Evolutionary conservation across 1,139 yeast species (phyloP), one percentile per base, ranked within the genome.

Genomic region (Diutina siamensis): DNA sequence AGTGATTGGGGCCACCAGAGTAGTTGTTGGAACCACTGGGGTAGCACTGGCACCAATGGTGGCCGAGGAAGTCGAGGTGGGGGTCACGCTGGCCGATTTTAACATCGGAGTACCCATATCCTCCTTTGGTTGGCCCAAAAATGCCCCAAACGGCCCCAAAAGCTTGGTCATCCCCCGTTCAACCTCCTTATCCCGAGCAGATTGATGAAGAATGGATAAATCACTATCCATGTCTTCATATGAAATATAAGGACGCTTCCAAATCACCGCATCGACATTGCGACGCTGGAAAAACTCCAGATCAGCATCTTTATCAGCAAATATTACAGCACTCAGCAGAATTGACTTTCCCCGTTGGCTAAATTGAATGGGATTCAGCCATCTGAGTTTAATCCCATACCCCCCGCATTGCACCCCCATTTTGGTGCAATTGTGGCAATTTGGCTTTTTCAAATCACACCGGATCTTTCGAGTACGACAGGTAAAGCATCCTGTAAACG

Each of bases 131-230:
- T 12, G 7, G 7, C 36, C 28, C 27, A 19, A 19, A 55, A 88
- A 86, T 1, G 85, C 94, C 1, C 95, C 95, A 65, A 87, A 88
- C 10, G 94, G 94, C 0, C 95, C 95, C 46, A 75, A 62, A 13
- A 76, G 58, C 62, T 76, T 72, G 0, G 94, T 81, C 48, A 13
- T 8, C 15, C 15, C 33, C 31, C 18, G 35, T 40, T n/a, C 28
- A 25, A 25, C 9, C 15, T 34, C 41, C 18, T 21, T 21, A 22
- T 35, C 40, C 28, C 22, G 28, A 27, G 25, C 40, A 13, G 40
- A 35, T 4, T 38, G 49, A 32, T 84, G 85, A 28, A 87, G 64
- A 10, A 72, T 64, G 7, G 78, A 73, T 45, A 88, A 65, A 53
- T 84, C 88, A 42, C 69, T 65, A 57, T 87, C 95, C 80, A 88